Percentiles rank a stretch among this genome's conserved stretches.
Conservation (phyloP, 1,139 yeast species). For the Hemisphaericaspora lyxosophila region DNA sequence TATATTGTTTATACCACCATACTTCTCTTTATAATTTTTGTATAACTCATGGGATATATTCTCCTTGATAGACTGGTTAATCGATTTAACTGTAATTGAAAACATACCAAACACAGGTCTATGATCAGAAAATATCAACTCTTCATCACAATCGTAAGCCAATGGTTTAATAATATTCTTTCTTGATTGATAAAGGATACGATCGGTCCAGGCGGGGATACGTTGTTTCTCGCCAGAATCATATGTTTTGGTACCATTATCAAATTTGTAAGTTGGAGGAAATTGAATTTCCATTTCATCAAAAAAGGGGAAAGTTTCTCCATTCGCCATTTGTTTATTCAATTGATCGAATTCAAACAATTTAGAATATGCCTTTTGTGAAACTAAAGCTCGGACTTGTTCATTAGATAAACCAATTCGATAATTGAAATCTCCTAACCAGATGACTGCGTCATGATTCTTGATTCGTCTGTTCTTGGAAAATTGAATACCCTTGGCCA, state of each 20-base stretch:
- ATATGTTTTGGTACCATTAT: constrained; percentile 72
- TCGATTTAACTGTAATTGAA: constrained; percentile 62
- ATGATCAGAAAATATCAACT: constrained; percentile 81
- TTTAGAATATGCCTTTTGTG: constrained; percentile 43
- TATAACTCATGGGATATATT: constrained; percentile 62
- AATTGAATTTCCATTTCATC: constrained; percentile 76
- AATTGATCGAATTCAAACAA: constrained; percentile 80
- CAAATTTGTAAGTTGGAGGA: constrained; percentile 91
- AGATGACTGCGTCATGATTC: constrained; percentile 82
- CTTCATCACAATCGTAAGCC: constrained; percentile 61
- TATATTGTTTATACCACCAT: constrained; percentile 42
- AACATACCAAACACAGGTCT: constrained; percentile 87
- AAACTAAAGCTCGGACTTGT: constrained; percentile 61
- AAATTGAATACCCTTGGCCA: constrained; percentile 57
- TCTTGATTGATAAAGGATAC: constrained; percentile 52
- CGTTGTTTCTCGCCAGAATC: constrained; percentile 91
- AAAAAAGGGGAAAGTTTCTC: constrained; percentile 66
- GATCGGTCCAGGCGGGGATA: constrained; percentile 96
- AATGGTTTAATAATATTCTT: constrained; percentile 61
- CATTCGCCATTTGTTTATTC: constrained; percentile 69
- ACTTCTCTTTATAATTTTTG: constrained; percentile 48
- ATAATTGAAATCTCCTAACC: constrained; percentile 97
- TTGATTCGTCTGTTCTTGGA: constrained; percentile 48
- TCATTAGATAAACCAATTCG: constrained; percentile 77
- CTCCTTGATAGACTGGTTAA: constrained; percentile 64